Evolutionary conservation across 1,284 basidiomycete genomes (phyloP), one percentile per base, ranked within the genome.

Genomic region (Tausonia pullulans): DNA sequence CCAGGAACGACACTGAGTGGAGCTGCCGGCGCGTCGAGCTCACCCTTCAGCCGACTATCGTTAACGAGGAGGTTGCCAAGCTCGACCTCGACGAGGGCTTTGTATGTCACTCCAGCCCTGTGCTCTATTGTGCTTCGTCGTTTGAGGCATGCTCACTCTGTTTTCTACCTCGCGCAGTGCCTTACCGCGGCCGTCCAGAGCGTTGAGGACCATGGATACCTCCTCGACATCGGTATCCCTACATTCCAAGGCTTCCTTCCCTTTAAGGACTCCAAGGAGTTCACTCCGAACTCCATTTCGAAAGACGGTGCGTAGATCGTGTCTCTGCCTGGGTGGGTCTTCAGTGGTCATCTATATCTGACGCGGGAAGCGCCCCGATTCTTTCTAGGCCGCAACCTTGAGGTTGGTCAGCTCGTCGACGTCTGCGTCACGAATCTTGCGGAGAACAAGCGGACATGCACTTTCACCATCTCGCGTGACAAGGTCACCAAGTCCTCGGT

Each of bases 131-230:
- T n/a, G n/a, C n/a, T n/a, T n/a, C n/a, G n/a, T n/a, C n/a, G n/a
- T n/a, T n/a, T n/a, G n/a, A n/a, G n/a, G n/a, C 7, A 14, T 65
- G 70, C 44, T 69, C 52, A 39, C 53, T 46, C n/a, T 46, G 52
- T 60, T 44, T 48, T 40, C 14, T 5, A n/a, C 16, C 39, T 8
- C 40, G 40, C 41, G 13, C 62, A 90, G 87, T 82, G 83, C 14
- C 72, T 96, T 61, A 82, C 86, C 0, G 88, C 85, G 9, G 83
- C 88, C 56, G 81, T 98, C 44, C 85, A 87, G 75, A 90, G 87
- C 71, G 79, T 88, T 46, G 96, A 98, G 77, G 96, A 98, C 72
- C 91, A 97, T 75, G 95, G 95, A 0, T 98, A 95, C 77, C 83
- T 87, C 62, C 80, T 98, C 27, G 89, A 95, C 69, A 78, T 95